phyloP scores from a whole-genome alignment of 139 green algal species.

The Gonium pectorale region DNA sequence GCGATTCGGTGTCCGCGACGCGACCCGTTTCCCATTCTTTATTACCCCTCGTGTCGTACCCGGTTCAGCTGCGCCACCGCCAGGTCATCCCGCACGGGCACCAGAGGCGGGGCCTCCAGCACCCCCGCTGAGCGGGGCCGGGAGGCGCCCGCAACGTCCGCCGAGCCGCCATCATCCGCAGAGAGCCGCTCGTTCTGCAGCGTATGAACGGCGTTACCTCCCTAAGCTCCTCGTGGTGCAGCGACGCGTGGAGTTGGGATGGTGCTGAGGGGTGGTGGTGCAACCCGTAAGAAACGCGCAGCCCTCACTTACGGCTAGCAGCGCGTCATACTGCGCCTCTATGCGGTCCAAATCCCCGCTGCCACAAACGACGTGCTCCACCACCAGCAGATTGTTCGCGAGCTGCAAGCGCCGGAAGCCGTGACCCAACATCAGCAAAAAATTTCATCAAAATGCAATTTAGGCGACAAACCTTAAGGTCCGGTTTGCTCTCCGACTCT shows the following conservation, averaged over 20 bases:
- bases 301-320: too few relatives aligned
- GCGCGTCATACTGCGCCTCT: slow-evolving; percentile 2
- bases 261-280: too few relatives aligned
- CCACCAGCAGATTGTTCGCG: slow-evolving; percentile 40
- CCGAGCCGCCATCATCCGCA: neutral
- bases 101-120: slow-evolving; percentile 3
- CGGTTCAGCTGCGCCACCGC: slow-evolving; percentile 26
- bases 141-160: neutral
- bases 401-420: slow-evolving; percentile 35
- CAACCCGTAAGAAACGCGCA: too few relatives aligned
- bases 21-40: too few relatives aligned
- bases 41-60: too few relatives aligned
- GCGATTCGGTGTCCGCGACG: too few relatives aligned
- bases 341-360: slow-evolving; percentile 7
- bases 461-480: slow-evolving; percentile 2
- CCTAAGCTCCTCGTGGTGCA: too few relatives aligned
- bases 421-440: too few relatives aligned
- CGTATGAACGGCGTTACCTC: neutral
- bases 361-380: slow-evolving; percentile 1
- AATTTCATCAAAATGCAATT: too few relatives aligned
- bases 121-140: slow-evolving; percentile 23
- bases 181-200: slow-evolving; percentile 8
- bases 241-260: too few relatives aligned
- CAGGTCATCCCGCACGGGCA: slow-evolving; percentile 31
- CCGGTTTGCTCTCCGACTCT: slow-evolving; percentile 10